A percentile compares a stretch with the other conserved stretches of the same genome.
Conservation (phyloP, 179 eudicot species). For the Drosera spatulata region DNA sequence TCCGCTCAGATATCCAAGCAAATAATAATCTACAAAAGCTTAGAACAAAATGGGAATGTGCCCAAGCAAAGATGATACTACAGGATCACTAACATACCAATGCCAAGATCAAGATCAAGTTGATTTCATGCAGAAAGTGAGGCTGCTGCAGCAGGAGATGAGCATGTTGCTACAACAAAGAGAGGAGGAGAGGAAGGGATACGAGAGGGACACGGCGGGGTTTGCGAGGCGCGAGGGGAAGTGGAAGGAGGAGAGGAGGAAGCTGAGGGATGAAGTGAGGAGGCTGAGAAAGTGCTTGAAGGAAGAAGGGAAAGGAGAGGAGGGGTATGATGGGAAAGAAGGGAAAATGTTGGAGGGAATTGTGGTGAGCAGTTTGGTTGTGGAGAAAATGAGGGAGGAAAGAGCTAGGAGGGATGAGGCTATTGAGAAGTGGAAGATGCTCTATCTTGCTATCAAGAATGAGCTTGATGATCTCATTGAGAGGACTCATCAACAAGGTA, state of each 20-base stretch:
- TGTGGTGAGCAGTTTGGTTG: background rate
- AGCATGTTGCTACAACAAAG: conserved; percentile 34
- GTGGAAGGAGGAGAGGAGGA: conserved; percentile 29
- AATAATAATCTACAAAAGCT: too few relatives aligned
- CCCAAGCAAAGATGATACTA: too few relatives aligned
- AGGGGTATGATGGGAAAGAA: background rate
- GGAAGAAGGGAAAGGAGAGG: background rate
- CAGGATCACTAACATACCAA: too few relatives aligned
- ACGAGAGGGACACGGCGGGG: conserved; percentile 37
- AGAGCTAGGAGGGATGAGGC: conserved; percentile 53
- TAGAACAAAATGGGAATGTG: too few relatives aligned
- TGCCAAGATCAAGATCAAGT: too few relatives aligned
- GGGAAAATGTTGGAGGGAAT: background rate
- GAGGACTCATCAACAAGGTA: conserved; percentile 39
- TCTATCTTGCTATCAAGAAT: conserved; percentile 69
- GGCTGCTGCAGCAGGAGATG: conserved; percentile 35
- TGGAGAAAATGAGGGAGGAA: conserved; percentile 17
- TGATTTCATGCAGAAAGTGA: conserved; percentile 22
- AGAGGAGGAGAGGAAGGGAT: conserved; percentile 39
- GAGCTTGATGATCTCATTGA: conserved; percentile 75
- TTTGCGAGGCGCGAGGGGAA: conserved; percentile 38
- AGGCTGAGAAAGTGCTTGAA: conserved; percentile 30
- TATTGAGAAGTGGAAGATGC: conserved; percentile 71
- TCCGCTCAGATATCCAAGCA: too few relatives aligned
- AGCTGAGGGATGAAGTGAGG: conserved; percentile 34